These are phyloP conservation scores for Exophiala phaeomuriformis DNA, from an alignment of 2,329 filamentous ascomycete species.

Conservation along the genomic window DNA sequence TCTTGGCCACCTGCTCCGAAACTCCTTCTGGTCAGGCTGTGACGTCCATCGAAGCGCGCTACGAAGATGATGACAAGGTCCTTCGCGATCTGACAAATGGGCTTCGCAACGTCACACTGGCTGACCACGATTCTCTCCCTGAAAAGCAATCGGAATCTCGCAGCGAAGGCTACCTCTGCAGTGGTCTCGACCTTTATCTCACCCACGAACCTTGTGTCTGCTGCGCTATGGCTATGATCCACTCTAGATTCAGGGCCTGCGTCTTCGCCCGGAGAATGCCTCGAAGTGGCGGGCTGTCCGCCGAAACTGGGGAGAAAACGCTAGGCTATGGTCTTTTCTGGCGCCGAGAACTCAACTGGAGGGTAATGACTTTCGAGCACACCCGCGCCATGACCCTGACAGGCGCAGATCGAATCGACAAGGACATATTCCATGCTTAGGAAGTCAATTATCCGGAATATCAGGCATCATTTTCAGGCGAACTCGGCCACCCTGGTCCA, in stretches of 20 bases:
- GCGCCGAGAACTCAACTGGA: slow-evolving; percentile 51
- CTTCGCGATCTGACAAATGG: slow-evolving; percentile 15
- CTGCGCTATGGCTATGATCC: slow-evolving; percentile 93
- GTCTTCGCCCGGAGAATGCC: slow-evolving; percentile 75
- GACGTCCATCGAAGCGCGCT: slow-evolving; percentile 23
- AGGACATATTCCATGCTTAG: slow-evolving; percentile 27
- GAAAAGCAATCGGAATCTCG: slow-evolving; percentile 43
- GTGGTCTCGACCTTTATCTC: slow-evolving; percentile 85
- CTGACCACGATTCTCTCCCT: slow-evolving; percentile 2
- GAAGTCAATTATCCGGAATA: slow-evolving; percentile 26
- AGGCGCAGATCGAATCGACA: slow-evolving; percentile 16
- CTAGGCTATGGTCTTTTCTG: slow-evolving; percentile 57
- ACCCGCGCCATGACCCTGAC: slow-evolving; percentile 26
- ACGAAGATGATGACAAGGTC: slow-evolving; percentile 18
- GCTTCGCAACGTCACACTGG: slow-evolving; percentile 14
- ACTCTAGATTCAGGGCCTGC: slow-evolving; percentile 82
- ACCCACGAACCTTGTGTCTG: slow-evolving; percentile 95
- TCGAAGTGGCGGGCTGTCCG: slow-evolving; percentile 71
- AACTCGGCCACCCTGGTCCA: slow-evolving; percentile 51
- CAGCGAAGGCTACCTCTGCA: slow-evolving; percentile 81
- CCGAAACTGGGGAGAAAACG: slow-evolving; percentile 33
- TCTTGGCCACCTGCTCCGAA: slow-evolving; percentile 25
- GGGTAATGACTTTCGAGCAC: slow-evolving; percentile 43
- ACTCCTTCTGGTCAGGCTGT: slow-evolving; percentile 25
- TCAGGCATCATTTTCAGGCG: slow-evolving; percentile 36